Evolutionary conservation across 768 basidiomycete species (phyloP), one percentile per base, ranked within the genome.

Genomic region (Lactarius tabidus): DNA sequence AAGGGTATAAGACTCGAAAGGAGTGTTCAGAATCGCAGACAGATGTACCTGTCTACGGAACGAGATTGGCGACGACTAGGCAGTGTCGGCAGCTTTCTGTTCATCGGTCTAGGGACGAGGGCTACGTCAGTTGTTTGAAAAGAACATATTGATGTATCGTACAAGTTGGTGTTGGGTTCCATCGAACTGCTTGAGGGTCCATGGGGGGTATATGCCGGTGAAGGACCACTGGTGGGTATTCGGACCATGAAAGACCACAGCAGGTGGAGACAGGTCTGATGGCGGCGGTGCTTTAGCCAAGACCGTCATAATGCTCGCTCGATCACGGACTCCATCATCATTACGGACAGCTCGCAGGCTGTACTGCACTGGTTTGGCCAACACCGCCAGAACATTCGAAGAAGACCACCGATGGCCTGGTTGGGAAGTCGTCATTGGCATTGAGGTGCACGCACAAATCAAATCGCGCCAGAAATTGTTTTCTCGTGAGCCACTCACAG

Each of bases 381-480:
- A 62, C 15, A 60, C 59, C 51, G 7, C 41, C 29, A 64, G 52
- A 64, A 71, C 31, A 23, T 57, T 18, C 26, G 36, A 59, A 28
- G 31, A 66, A 17, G 77, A 76, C 53, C 35, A 64, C 9, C 64
- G 88, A 57, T 91, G 91, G 91, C 89, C 88, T 18, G 93, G 88
- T 26, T 98, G 93, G 92, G 82, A 89, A 68, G 88, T 97, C 23
- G 80, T 96, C 45, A 86, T 98, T 36, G 97, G 97, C 18, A 88
- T 99, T 55, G 97, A 99, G 72, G 91, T 96, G 6, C 97, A 98
- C 73, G 92, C 94, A 0, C 96, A 98, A 74, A 85, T 99, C 72
- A 91, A 90, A 75, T 88, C 93, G 2, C 84, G 87, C 63, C 77
- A 80, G 63, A 99, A 99, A 75, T 82, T 99, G 29, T 98, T 99